Conservation (phyloP, 352 stramenopile genomes). For the Phytophthora gonapodyides region DNA sequence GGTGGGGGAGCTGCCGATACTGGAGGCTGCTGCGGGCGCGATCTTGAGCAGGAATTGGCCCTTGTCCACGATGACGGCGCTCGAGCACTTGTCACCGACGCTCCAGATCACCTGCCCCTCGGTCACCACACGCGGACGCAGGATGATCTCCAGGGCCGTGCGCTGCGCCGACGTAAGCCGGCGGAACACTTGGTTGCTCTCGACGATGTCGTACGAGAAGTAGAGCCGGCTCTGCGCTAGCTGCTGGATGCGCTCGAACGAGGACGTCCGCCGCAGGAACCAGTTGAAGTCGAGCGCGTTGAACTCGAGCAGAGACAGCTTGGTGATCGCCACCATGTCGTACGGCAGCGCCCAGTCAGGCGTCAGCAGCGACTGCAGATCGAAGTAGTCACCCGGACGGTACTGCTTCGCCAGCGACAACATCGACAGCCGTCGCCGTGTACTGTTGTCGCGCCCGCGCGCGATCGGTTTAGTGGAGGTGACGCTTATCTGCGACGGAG, state of each 20-base stretch:
- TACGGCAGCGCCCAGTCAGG: conserved; percentile 68
- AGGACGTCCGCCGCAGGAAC: conserved; percentile 75
- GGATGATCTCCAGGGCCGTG: conserved; percentile 86
- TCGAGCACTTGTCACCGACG: conserved; percentile 63
- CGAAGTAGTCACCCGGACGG: conserved; percentile 90
- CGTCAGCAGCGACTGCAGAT: conserved; percentile 79
- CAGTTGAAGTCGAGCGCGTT: conserved; percentile 86
- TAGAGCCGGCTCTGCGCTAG: conserved; percentile 76
- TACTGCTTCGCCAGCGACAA: conserved; percentile 76
- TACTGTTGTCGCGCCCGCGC: conserved; percentile 33
- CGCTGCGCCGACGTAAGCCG: conserved; percentile 83
- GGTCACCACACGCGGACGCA: conserved; percentile 58
- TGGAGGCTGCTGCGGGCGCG: conserved; percentile 4
- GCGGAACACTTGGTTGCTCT: conserved; percentile 80
- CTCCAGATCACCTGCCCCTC: conserved; percentile 80
- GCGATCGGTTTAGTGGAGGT: conserved; percentile 19
- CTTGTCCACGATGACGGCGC: conserved; percentile 79
- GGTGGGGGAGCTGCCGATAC: conserved; percentile 15
- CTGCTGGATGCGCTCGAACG: conserved; percentile 73
- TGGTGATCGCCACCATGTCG: conserved; percentile 66
- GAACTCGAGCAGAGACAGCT: conserved; percentile 80
- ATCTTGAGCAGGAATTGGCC: conserved; percentile 74
- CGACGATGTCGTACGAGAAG: conserved; percentile 82
- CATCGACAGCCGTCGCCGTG: conserved; percentile 59
- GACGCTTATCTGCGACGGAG: conserved; percentile 14